Evolutionary conservation across 345 rosid species (phyloP).

Genomic region (Aegle marmelos): DNA sequence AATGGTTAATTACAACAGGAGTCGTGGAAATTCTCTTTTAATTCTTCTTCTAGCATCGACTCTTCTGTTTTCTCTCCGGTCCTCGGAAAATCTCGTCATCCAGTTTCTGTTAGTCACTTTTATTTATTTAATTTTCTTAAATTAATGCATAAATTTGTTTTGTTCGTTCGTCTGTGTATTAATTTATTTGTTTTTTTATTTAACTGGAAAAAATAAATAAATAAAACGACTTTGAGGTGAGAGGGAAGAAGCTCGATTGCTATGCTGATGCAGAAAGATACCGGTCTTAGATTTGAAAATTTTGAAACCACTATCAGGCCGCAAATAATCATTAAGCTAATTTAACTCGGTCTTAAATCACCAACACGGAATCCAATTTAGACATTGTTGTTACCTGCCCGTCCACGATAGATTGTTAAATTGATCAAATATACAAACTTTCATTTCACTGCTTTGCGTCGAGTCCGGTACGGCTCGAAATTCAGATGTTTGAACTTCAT

Average conservation of each 20-base stretch:
- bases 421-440: no score
- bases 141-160: background rate
- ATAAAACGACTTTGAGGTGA: slow-evolving; percentile 53
- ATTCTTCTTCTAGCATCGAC: background rate
- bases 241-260: slow-evolving; percentile 60
- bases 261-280: slow-evolving; percentile 75
- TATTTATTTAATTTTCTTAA: background rate
- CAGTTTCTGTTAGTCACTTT: slow-evolving; percentile 37
- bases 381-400: no score
- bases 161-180: background rate
- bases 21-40: background rate
- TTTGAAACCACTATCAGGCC: no score
- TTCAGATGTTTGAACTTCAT: no score
- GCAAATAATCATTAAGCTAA: no score
- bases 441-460: no score
- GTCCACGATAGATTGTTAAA: no score
- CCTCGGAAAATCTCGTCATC: slow-evolving; percentile 46
- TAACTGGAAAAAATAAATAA: background rate
- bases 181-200: background rate
- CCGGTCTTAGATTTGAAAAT: no score
- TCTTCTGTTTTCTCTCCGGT: slow-evolving; percentile 27
- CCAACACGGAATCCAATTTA: no score
- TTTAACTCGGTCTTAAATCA: no score
- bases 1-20: background rate
- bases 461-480: no score